phyloP scores from a whole-genome alignment of 768 basidiomycete genomes.

The Amanita phalloides region DNA sequence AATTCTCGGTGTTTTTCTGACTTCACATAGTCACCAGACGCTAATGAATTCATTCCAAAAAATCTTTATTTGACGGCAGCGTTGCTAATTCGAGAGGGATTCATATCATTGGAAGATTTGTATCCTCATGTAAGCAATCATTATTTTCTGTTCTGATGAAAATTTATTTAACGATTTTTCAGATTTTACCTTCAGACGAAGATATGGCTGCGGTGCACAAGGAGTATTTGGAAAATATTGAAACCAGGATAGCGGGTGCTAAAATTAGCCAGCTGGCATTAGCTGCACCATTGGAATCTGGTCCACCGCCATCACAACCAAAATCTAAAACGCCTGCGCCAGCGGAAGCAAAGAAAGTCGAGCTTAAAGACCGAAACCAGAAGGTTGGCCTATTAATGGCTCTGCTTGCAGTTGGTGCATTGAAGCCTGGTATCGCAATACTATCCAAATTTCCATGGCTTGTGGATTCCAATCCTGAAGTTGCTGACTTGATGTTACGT shows the following conservation, averaged over 20 bases:
- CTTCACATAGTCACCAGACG: slow-evolving; percentile 37
- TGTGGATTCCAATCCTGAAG: slow-evolving; percentile 66
- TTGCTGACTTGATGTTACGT: slow-evolving; percentile 82
- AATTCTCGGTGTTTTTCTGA: slow-evolving; percentile 6
- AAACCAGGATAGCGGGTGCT: slow-evolving; percentile 54
- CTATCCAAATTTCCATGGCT: slow-evolving; percentile 81
- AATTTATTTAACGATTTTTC: not conserved
- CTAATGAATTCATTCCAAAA: slow-evolving; percentile 51
- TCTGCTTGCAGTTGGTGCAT: slow-evolving; percentile 78
- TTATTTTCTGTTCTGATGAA: too few relatives aligned
- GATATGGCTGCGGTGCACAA: slow-evolving; percentile 61
- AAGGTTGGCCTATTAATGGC: slow-evolving; percentile 70
- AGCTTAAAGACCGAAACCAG: slow-evolving; percentile 52
- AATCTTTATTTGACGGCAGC: slow-evolving; percentile 77
- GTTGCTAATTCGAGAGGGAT: slow-evolving; percentile 81
- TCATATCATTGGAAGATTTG: slow-evolving; percentile 78
- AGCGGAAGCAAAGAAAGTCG: slow-evolving; percentile 31
- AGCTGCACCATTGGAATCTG: slow-evolving; percentile 71
- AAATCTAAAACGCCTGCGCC: slow-evolving; percentile 29
- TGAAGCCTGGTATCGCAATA: slow-evolving; percentile 69
- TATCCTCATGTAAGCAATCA: slow-evolving; percentile 72
- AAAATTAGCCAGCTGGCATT: slow-evolving; percentile 72
- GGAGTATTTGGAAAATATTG: slow-evolving; percentile 54
- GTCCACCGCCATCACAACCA: slow-evolving; percentile 24
- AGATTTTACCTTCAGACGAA: slow-evolving; percentile 48